These are phyloP conservation scores for Dorcoceras hygrometricum DNA, from an alignment of 257 asterid species.

Conservation along the genomic window DNA sequence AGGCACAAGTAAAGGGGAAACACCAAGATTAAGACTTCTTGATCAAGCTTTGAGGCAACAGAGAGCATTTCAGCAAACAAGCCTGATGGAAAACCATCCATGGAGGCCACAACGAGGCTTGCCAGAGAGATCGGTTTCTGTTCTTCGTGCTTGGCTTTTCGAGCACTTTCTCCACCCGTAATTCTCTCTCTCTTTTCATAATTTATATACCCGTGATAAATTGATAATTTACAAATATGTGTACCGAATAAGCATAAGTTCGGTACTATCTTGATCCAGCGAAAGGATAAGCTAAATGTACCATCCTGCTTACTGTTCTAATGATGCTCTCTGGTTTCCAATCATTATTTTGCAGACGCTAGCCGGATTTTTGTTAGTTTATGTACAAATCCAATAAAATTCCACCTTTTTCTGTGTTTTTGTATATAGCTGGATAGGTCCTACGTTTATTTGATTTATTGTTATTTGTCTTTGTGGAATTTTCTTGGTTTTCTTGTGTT, in stretches of 20 bases:
- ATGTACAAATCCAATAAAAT: slow-evolving; percentile 24
- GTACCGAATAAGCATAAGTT: background rate
- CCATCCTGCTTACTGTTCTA: slow-evolving; percentile 23
- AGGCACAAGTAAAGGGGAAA: slow-evolving; percentile 66
- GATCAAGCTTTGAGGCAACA: slow-evolving; percentile 85
- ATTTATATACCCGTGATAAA: background rate
- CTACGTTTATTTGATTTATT: background rate
- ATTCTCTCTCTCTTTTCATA: slow-evolving; percentile 3
- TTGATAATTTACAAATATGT: background rate
- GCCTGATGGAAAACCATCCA: slow-evolving; percentile 74
- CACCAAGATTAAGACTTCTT: slow-evolving; percentile 65
- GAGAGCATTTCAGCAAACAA: slow-evolving; percentile 70
- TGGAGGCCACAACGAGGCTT: slow-evolving; percentile 91
- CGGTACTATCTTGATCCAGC: background rate
- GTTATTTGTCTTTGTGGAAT: background rate
- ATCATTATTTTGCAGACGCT: slow-evolving; percentile 33
- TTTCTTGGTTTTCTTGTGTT: slow-evolving; percentile 9
- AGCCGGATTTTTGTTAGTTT: slow-evolving; percentile 32
- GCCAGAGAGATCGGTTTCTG: slow-evolving; percentile 79
- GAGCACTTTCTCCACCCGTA: slow-evolving; percentile 98
- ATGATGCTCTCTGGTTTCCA: slow-evolving; percentile 28
- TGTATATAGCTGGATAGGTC: background rate
- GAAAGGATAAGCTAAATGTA: background rate
- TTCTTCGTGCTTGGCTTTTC: slow-evolving; percentile 89
- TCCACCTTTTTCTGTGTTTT: slow-evolving; percentile 21